Base-by-base conservation (phyloP, 108 stramenopile species). In the Nitzschia sp. region DNA sequence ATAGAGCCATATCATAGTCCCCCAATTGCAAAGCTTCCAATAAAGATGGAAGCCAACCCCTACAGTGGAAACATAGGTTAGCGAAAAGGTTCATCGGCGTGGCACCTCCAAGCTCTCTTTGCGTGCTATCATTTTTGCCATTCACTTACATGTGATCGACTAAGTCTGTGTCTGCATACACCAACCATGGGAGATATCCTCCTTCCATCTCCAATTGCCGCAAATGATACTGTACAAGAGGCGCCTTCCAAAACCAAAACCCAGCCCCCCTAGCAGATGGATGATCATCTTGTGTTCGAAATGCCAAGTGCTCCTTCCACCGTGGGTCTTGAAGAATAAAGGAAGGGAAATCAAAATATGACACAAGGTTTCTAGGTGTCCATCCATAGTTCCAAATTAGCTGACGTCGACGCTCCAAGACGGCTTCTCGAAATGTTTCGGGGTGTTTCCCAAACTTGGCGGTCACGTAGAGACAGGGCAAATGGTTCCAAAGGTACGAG, bases 101-200 rank as follows among this genome's bases (percentile, higher is more conserved):
- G 6, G 46, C 46, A 10, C 12, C 12, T 9, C 9, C 43, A 43
- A 43, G 43, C 12, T 43, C 10, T 12, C 43, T n/a, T n/a, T n/a
- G n/a, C n/a, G n/a, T n/a, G n/a, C n/a, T n/a, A n/a, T n/a, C n/a
- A n/a, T n/a, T n/a, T n/a, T n/a, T n/a, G n/a, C n/a, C n/a, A 48
- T 17, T 48, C 46, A 48, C 46, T 48, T 48, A 48, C 46, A 48
- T 48, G 46, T 48, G 46, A 48, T 48, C 46, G 17, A 17, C 14
- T 48, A 48, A 6, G 46, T 48, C 46, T 17, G 17, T 48, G 6
- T 48, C 46, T 17, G 3, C 46, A 48, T 48, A 48, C 2, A 48
- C 17, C 46, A 48, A 15, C 46, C 46, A 48, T 6, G 46, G 46
- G 2, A 48, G 17, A 1, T 5, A 1, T 2, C 17, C 17, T 48